Conservation (phyloP, 2,329 filamentous ascomycete genomes). For the Fusarium mundagurra region DNA sequence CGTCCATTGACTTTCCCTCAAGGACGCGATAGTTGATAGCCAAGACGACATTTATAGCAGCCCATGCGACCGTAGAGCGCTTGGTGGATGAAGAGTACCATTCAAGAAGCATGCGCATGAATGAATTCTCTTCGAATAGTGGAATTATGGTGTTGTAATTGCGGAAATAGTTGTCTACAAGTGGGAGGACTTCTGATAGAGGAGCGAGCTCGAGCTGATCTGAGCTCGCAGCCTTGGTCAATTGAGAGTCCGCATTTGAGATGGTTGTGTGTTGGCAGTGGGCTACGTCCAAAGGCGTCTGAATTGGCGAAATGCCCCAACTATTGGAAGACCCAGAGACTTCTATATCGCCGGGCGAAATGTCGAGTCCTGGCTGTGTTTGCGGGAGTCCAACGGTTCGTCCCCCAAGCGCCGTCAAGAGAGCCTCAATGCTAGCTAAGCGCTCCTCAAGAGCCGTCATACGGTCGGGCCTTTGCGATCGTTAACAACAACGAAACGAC, state of each 20-base stretch:
- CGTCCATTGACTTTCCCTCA: constrained; percentile 29
- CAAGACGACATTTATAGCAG: constrained; percentile 49
- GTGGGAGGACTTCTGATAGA: constrained; percentile 29
- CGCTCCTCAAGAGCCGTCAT: constrained; percentile 30
- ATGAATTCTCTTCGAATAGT: constrained; percentile 47
- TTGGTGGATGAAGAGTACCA: constrained; percentile 43
- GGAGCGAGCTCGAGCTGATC: constrained; percentile 24
- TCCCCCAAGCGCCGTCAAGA: constrained; percentile 4
- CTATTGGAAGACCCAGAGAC: neutral
- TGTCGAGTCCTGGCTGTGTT: neutral
- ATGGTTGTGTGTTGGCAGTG: neutral
- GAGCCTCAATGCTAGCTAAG: constrained; percentile 30
- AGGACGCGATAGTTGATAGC: constrained; percentile 45
- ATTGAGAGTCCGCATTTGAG: neutral
- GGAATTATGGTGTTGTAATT: constrained; percentile 41
- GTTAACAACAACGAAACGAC: neutral
- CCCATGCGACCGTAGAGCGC: constrained; percentile 41
- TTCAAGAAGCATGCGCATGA: constrained; percentile 48
- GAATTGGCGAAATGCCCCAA: neutral
- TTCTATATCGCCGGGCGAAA: neutral
- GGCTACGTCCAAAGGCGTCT: neutral
- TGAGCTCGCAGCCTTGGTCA: neutral
- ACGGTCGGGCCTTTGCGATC: constrained; percentile 18
- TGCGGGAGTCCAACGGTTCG: neutral
- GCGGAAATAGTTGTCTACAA: constrained; percentile 36